Evolutionary conservation across 1,139 yeast genomes (phyloP), one percentile per base, ranked within the genome.

Genomic region (Ogataea hybrid): DNA sequence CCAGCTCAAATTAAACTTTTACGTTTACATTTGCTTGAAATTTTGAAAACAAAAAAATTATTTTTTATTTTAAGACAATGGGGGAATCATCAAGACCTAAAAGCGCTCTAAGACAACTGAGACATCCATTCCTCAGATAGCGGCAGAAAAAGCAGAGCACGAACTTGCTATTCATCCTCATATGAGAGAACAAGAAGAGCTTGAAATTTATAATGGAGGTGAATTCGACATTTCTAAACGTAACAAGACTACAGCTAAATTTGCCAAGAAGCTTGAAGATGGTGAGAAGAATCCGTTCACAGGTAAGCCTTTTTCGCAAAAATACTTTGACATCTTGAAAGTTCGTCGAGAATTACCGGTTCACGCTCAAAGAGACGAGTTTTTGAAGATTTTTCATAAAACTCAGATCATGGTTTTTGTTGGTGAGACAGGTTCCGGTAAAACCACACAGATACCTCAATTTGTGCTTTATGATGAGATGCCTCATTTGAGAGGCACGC

Each of bases 381-480:
- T 92, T 60, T 72, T 92, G 46, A 72, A 75, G 51, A 78, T 85
- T 48, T 92, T 85, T 68, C 97, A 92, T 50, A 69, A 77, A 14
- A 81, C 94, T 35, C 98, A 92, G 65, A 86, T 92, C 60, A 85
- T 92, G 95, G 97, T 92, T 36, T 89, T 92, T 65, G 97, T 92
- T 33, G 98, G 98, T 70, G 82, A 77, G 53, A 77, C 83, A 20
- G 82, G 83, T 59, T 77, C 82, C 5, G 83, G 83, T 68, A 77
- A 77, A 56, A 77, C 82, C 23, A 77, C 83, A 6, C 83, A 77
- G 57, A 76, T 77, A 41, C 82, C 83, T 1, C 83, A 77, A 58
- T 62, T 61, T 68, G 97, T 92, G 14, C 64, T 77, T 38, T 77
- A 72, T 52, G 82, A 77, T 52, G 83, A 77, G 43, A 71, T 77